A percentile compares a stretch with the other conserved stretches of the same genome.
These are phyloP conservation scores for Jatropha multifida DNA, from an alignment of 441 rosid species.

Conservation along the genomic window DNA sequence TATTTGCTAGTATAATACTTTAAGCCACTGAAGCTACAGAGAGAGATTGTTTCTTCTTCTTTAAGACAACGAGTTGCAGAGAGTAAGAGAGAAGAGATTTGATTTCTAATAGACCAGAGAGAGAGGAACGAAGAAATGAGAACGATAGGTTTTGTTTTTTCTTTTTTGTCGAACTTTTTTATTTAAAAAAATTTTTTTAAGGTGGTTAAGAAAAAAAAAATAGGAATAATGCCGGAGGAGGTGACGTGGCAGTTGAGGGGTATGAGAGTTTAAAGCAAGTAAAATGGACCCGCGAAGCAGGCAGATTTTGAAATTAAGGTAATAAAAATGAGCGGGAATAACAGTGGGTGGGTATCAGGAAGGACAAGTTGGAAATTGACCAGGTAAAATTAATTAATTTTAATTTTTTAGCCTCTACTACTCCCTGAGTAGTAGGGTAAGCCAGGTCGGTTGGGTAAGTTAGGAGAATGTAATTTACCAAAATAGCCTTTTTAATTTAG, in stretches of 20 bases:
- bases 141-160: constrained; percentile 13
- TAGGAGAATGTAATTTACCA: neutral
- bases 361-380: constrained; percentile 17
- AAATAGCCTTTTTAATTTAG: neutral
- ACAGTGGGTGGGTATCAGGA: constrained; percentile 11
- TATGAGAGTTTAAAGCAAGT: constrained; percentile 17
- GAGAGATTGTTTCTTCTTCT: constrained; percentile 56
- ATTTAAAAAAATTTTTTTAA: neutral
- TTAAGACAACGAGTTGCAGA: constrained; percentile 53
- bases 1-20: constrained; percentile 14
- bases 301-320: constrained; percentile 37
- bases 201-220: neutral
- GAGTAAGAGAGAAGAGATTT: neutral
- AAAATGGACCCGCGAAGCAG: constrained; percentile 32
- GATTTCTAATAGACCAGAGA: constrained; percentile 10
- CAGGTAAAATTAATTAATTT: neutral
- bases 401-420: neutral
- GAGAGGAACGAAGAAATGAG: constrained; percentile 17
- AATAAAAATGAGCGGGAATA: constrained; percentile 50
- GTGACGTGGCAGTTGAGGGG: constrained; percentile 34
- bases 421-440: neutral
- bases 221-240: constrained; percentile 1
- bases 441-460: neutral
- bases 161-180: neutral
- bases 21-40: constrained; percentile 14